These are phyloP conservation scores for Eutrema heterophyllum DNA, from an alignment of 345 rosid genomes.

Conservation along the genomic window DNA sequence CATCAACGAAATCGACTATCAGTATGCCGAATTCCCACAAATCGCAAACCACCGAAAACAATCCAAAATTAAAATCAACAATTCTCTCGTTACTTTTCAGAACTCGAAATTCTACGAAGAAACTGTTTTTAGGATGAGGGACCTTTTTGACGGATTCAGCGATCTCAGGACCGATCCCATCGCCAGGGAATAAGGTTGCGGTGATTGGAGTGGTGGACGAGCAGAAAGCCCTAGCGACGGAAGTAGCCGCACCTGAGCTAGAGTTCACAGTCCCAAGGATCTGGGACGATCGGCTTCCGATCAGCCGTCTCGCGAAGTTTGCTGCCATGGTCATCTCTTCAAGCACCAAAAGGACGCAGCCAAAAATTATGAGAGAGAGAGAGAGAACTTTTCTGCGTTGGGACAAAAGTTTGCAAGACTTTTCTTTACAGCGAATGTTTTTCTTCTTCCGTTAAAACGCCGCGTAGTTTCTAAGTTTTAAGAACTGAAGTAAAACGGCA, in stretches of 20 bases:
- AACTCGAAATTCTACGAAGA: background rate
- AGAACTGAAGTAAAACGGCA: background rate
- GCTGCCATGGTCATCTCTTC: slow-evolving; percentile 38
- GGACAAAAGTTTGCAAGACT: background rate
- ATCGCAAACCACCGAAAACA: background rate
- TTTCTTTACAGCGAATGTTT: slow-evolving; percentile 10
- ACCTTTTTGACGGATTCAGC: slow-evolving; percentile 95
- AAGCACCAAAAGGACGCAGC: slow-evolving; percentile 27
- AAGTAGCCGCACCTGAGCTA: slow-evolving; percentile 12
- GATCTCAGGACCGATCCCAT: slow-evolving; percentile 99
- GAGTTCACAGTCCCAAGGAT: slow-evolving; percentile 37
- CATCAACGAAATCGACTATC: background rate
- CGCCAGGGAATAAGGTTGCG: slow-evolving; percentile 98
- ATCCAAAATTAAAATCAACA: slow-evolving; percentile 2
- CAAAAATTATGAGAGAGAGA: background rate
- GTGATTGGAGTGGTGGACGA: slow-evolving; percentile 55
- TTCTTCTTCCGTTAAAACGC: background rate
- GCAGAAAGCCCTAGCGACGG: slow-evolving; percentile 52
- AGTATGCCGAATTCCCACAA: background rate
- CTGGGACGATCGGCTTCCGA: slow-evolving; percentile 33
- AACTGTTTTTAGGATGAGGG: background rate
- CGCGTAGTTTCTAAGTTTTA: background rate
- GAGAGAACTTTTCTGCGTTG: slow-evolving; percentile 11
- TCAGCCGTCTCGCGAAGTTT: slow-evolving; percentile 24
- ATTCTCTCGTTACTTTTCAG: background rate